Base-by-base conservation (phyloP, 2,329 filamentous ascomycete species). In the Claviceps cyperi region DNA sequence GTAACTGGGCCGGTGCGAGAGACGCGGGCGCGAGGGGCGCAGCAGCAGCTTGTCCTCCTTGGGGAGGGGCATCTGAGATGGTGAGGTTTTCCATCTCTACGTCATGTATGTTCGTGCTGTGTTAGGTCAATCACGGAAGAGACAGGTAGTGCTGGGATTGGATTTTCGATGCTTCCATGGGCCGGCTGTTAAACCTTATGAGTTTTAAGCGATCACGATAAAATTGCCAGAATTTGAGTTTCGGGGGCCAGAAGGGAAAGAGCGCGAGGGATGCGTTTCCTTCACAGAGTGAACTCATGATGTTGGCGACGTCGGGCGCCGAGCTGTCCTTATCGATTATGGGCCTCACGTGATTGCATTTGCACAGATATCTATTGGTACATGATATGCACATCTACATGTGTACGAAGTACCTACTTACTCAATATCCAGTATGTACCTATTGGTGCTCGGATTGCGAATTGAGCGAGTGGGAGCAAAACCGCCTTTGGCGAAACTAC, bases 1-100 rank as follows among this genome's bases (percentile, higher is more conserved):
- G 86, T 39, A 91, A 72, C 67, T 87, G 84, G 55, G 74, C 68
- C 46, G 73, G 70, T 50, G 71, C 66, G 47, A 79, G 40, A n/a
- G 68, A 46, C 22, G 43, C 48, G 55, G 60, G 62, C 36, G 62
- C 54, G 32, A 59, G 59, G 55, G 62, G 59, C 51, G 56, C 52
- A 45, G 56, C 51, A 52, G 56, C 52, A 45, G 56, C 51, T 54
- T 56, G 53, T 52, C 64, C 66, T 55, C 65, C 67, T 51, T 65
- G 66, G 53, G 66, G 70, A 60, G 71, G 67, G 55, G 65, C 62
- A 57, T 77, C 75, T 56, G 72, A 67, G 56, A 77, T 68, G 55
- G 64, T 69, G 54, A 76, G 68, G 58, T 74, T 74, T 64, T 78
- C 76, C 76, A 79, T 79, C 57, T 51, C 50, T 49, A 57, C 60